phyloP scores from a whole-genome alignment of 208 protist species.

The Crithidia mellificae region DNA sequence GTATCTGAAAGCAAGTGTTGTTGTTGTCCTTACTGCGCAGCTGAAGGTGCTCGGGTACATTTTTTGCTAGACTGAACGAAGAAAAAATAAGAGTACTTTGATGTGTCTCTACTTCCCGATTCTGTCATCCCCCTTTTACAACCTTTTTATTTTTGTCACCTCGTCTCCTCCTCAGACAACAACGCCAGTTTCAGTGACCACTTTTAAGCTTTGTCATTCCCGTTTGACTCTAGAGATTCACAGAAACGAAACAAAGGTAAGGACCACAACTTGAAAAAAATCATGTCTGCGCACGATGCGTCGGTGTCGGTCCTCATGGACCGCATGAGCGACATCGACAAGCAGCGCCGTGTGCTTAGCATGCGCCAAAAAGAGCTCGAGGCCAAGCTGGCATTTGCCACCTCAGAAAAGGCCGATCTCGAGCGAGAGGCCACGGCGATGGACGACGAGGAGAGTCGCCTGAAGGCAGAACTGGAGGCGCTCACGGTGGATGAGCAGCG shows the following conservation, averaged over 20 bases:
- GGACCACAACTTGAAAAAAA: no score
- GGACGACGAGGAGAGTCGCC: conserved; percentile 41
- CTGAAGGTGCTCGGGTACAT: no score
- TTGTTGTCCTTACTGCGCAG: no score
- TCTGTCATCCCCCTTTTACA: no score
- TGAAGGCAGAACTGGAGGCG: conserved; percentile 56
- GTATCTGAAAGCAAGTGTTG: no score
- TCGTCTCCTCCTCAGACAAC: no score
- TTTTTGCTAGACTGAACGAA: no score
- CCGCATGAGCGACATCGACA: conserved; percentile 77
- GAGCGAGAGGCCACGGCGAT: conserved; percentile 34
- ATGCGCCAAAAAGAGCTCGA: conserved; percentile 79
- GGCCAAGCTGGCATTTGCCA: conserved; percentile 50
- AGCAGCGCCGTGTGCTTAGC: conserved; percentile 61
- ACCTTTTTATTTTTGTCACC: no score
- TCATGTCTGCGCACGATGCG: conserved; percentile 39
- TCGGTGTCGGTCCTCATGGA: conserved; percentile 66
- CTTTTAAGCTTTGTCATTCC: neutral
- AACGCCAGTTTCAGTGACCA: no score
- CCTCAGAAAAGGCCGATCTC: conserved; percentile 53
- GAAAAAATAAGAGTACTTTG: no score
- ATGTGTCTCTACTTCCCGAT: no score
- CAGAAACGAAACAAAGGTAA: no score
- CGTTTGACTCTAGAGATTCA: neutral
- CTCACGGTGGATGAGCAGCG: conserved; percentile 66